Percentiles rank a stretch among this genome's conserved stretches.
These are phyloP conservation scores for Brettanomyces bruxellensis DNA, from an alignment of 805 yeast genomes.

Conservation along the genomic window DNA sequence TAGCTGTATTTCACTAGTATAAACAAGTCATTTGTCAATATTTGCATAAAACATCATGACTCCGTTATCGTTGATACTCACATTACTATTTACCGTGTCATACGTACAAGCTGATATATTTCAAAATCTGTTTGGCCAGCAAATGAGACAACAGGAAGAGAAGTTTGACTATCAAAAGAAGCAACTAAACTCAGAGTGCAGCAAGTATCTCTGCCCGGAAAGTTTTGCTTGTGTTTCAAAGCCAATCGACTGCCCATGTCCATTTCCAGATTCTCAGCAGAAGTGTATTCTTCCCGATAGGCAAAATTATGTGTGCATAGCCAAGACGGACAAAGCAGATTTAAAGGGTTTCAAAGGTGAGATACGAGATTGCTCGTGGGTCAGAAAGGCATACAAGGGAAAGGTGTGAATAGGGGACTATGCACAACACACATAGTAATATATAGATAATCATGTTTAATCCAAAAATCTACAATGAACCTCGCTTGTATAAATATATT, in stretches of 20 bases:
- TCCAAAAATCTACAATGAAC: too few relatives aligned
- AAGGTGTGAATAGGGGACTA: background rate
- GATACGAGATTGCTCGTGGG: conserved; percentile 82
- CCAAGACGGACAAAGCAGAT: conserved; percentile 48
- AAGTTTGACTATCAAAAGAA: conserved; percentile 30
- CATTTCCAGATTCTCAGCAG: conserved; percentile 75
- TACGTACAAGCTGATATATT: conserved; percentile 1
- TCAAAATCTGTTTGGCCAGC: conserved; percentile 5
- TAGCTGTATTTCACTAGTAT: too few relatives aligned
- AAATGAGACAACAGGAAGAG: conserved; percentile 16
- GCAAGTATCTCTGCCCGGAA: conserved; percentile 69
- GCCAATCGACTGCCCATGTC: conserved; percentile 80
- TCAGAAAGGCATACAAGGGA: conserved; percentile 60
- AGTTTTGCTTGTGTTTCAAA: conserved; percentile 67
- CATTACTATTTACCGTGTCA: background rate
- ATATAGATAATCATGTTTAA: too few relatives aligned
- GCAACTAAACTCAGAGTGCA: conserved; percentile 41
- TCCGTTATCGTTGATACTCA: background rate
- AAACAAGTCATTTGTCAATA: too few relatives aligned
- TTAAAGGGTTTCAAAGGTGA: conserved; percentile 31
- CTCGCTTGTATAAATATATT: too few relatives aligned
- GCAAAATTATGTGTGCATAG: conserved; percentile 64
- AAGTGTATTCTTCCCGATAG: conserved; percentile 71
- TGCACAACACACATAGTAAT: too few relatives aligned
- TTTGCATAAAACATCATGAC: too few relatives aligned